phyloP scores from a whole-genome alignment of 2,329 filamentous ascomycete genomes.

The Colletotrichum truncatum region DNA sequence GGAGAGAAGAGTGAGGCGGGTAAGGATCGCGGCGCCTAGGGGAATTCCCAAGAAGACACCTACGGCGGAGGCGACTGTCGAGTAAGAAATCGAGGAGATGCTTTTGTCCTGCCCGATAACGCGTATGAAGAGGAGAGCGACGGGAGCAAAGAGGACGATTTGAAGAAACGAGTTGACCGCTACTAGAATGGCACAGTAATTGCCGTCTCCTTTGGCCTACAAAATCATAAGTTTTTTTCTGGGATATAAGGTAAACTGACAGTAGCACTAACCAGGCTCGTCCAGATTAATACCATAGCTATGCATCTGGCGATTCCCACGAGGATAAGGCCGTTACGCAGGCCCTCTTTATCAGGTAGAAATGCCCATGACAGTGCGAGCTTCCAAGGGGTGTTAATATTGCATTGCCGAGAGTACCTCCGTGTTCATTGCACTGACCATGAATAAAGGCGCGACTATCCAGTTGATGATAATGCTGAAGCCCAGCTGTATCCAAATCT shows the following conservation, averaged over 20 bases:
- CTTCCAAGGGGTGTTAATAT: too few relatives aligned
- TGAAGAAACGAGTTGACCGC: constrained; percentile 80
- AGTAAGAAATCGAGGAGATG: constrained; percentile 60
- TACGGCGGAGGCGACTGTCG: constrained; percentile 79
- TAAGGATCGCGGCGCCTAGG: constrained; percentile 80
- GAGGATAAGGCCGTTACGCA: constrained; percentile 77
- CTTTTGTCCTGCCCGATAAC: constrained; percentile 66
- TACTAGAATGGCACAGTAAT: constrained; percentile 86
- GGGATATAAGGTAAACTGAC: neutral
- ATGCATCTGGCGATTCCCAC: constrained; percentile 89
- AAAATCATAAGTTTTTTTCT: neutral
- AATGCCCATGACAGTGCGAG: constrained; percentile 75
- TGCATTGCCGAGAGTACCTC: too few relatives aligned
- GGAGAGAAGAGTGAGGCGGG: constrained; percentile 69
- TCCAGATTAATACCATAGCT: constrained; percentile 85
- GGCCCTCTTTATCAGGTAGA: constrained; percentile 64
- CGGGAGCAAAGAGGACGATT: constrained; percentile 76
- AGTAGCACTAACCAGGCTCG: constrained; percentile 54
- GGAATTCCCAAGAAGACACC: constrained; percentile 88
- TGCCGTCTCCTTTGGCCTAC: constrained; percentile 74
- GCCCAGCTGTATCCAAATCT: constrained; percentile 80
- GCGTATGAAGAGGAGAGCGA: constrained; percentile 75
- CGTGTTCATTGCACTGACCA: constrained; percentile 72
- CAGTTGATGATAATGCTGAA: constrained; percentile 85
- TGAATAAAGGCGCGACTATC: constrained; percentile 83